These are phyloP conservation scores for Calonectria pseudoturangicola DNA, from an alignment of 2,329 filamentous ascomycete species.

Conservation along the genomic window DNA sequence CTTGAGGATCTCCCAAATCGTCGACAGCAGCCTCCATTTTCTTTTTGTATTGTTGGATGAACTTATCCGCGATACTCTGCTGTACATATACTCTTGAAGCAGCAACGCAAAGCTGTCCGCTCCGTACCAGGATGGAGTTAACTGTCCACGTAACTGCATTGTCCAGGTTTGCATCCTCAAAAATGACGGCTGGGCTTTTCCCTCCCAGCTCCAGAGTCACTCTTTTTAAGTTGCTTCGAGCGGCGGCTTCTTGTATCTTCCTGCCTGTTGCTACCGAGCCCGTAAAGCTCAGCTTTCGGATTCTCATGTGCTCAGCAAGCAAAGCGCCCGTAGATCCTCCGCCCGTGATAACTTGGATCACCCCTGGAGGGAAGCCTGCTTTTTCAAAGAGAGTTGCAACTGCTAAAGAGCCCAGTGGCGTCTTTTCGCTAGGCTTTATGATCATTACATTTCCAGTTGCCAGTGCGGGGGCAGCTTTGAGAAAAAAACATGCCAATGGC, in stretches of 20 bases:
- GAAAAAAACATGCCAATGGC: slow-evolving; percentile 39
- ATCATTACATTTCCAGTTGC: slow-evolving; percentile 73
- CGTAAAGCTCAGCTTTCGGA: slow-evolving; percentile 78
- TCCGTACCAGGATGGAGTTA: slow-evolving; percentile 37
- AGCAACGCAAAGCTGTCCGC: slow-evolving; percentile 40
- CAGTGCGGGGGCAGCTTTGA: slow-evolving; percentile 66
- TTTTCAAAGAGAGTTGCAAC: slow-evolving; percentile 68
- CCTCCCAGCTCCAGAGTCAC: slow-evolving; percentile 77
- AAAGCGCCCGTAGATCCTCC: slow-evolving; percentile 75
- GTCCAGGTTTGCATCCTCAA: slow-evolving; percentile 70
- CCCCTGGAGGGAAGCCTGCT: slow-evolving; percentile 74
- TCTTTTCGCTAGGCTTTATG: slow-evolving; percentile 73
- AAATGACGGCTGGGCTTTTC: slow-evolving; percentile 75
- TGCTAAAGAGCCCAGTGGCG: slow-evolving; percentile 62
- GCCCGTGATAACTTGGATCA: slow-evolving; percentile 67
- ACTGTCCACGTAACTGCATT: slow-evolving; percentile 42
- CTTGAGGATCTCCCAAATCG: slow-evolving; percentile 39
- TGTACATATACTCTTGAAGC: slow-evolving; percentile 38
- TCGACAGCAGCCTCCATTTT: slow-evolving; percentile 32
- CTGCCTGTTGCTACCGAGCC: slow-evolving; percentile 75
- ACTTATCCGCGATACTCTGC: slow-evolving; percentile 29
- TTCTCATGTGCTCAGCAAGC: slow-evolving; percentile 72
- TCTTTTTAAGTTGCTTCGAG: slow-evolving; percentile 72
- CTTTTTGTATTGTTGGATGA: slow-evolving; percentile 39
- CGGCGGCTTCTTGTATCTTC: slow-evolving; percentile 73